Conservation (phyloP, 768 basidiomycete genomes). For the Pulveroboletus sp. region DNA sequence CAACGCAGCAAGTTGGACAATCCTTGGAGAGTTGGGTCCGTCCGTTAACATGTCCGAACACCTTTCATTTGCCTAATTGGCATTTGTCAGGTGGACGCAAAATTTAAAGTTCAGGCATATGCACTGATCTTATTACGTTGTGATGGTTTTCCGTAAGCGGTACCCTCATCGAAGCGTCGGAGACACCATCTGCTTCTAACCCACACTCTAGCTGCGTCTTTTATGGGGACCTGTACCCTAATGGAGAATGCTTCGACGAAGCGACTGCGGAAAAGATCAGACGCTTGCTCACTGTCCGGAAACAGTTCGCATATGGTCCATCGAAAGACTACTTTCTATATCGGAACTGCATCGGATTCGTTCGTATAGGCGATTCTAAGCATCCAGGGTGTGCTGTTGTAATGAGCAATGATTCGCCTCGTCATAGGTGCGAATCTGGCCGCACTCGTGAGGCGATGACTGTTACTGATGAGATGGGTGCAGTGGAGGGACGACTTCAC, state of each 20-base stretch:
- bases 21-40: slow-evolving; percentile 79
- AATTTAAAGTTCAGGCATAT: slow-evolving; percentile 81
- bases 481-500: slow-evolving; percentile 19
- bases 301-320: slow-evolving; percentile 61
- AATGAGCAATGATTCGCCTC: slow-evolving; percentile 48
- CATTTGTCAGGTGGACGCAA: slow-evolving; percentile 50
- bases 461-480: not conserved
- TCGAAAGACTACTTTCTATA: slow-evolving; percentile 55
- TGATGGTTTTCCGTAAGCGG: slow-evolving; percentile 67
- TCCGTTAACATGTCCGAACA: not conserved
- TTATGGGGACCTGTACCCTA: slow-evolving; percentile 78
- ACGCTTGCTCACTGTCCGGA: slow-evolving; percentile 56
- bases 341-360: slow-evolving; percentile 70
- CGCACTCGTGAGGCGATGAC: not conserved
- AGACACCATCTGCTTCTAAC: not conserved
- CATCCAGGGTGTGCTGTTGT: slow-evolving; percentile 67
- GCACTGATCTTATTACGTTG: slow-evolving; percentile 70
- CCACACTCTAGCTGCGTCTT: slow-evolving; percentile 64
- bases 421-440: slow-evolving; percentile 13
- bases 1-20: slow-evolving; percentile 58
- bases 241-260: slow-evolving; percentile 60
- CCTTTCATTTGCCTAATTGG: not conserved
- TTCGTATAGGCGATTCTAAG: slow-evolving; percentile 53
- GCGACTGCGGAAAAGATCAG: slow-evolving; percentile 46
- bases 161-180: not conserved